Percentiles rank a stretch among this genome's conserved stretches.
phyloP scores from a whole-genome alignment of 257 asterid genomes.

The Ehretia macrophylla region DNA sequence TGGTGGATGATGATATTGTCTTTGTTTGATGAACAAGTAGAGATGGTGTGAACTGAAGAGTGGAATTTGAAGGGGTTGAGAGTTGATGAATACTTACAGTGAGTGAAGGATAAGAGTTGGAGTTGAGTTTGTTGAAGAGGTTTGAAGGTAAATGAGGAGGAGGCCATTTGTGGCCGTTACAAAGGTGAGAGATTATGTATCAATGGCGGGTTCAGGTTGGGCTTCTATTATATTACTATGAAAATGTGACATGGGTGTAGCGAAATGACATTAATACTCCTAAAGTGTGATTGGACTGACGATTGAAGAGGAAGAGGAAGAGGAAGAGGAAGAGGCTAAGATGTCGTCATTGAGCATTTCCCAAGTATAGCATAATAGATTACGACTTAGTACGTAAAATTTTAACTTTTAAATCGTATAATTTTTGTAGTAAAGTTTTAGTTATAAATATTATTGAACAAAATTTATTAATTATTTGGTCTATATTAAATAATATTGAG shows the following conservation, averaged over 20 bases:
- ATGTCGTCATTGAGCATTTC: too few species aligned
- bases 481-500: too few species aligned
- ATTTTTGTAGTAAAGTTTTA: too few species aligned
- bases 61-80: conserved; percentile 36
- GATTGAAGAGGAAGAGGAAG: neutral
- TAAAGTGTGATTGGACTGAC: too few species aligned
- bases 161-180: conserved; percentile 48
- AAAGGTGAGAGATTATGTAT: conserved; percentile 7
- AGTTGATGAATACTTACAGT: conserved; percentile 35
- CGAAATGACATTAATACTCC: neutral
- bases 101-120: conserved; percentile 44
- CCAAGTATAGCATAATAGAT: too few species aligned
- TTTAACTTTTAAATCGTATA: too few species aligned
- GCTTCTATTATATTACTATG: neutral
- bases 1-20: too few species aligned
- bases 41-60: conserved; percentile 9
- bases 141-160: conserved; percentile 44
- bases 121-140: conserved; percentile 47
- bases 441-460: too few species aligned
- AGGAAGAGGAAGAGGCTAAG: too few species aligned
- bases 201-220: conserved; percentile 6
- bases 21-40: too few species aligned
- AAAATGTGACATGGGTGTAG: neutral
- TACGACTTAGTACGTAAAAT: too few species aligned
- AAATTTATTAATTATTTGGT: too few species aligned